phyloP scores from a whole-genome alignment of 371 early-diverging fungal genomes.

The Entomophthora muscae region DNA sequence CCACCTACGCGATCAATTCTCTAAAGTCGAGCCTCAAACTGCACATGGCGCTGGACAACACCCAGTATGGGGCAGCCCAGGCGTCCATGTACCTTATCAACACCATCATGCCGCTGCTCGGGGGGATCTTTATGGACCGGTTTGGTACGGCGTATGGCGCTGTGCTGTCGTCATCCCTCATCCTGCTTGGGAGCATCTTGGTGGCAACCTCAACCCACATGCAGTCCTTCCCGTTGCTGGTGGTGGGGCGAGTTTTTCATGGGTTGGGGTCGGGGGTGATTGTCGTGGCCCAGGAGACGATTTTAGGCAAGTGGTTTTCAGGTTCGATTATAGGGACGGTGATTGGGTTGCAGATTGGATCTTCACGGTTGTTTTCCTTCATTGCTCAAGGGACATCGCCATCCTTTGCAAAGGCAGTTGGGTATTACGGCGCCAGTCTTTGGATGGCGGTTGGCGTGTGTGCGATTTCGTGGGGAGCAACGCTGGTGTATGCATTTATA shows the following conservation, averaged over 20 bases:
- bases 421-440: conserved; percentile 28
- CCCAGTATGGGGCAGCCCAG: conserved; percentile 28
- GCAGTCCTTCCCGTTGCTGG: conserved; percentile 20
- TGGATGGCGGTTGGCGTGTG: conserved; percentile 29
- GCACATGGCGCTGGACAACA: conserved; percentile 17
- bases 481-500: conserved; percentile 22
- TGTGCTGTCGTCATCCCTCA: conserved; percentile 12
- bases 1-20: conserved; percentile 10
- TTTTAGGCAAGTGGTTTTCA: conserved; percentile 35
- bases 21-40: conserved; percentile 9
- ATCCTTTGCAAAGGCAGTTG: conserved; percentile 20
- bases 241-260: conserved; percentile 27
- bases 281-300: conserved; percentile 35
- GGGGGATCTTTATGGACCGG: conserved; percentile 14
- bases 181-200: conserved; percentile 20
- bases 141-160: conserved; percentile 12
- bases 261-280: conserved; percentile 29
- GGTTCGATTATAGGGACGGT: conserved; percentile 18
- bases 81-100: conserved; percentile 28
- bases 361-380: conserved; percentile 26
- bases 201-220: conserved; percentile 23
- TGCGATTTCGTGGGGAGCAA: conserved; percentile 22
- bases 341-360: conserved; percentile 29
- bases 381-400: conserved; percentile 26
- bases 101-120: conserved; percentile 28